Base-by-base conservation (phyloP, 768 basidiomycete species). In the Daedaleopsis nitida region DNA sequence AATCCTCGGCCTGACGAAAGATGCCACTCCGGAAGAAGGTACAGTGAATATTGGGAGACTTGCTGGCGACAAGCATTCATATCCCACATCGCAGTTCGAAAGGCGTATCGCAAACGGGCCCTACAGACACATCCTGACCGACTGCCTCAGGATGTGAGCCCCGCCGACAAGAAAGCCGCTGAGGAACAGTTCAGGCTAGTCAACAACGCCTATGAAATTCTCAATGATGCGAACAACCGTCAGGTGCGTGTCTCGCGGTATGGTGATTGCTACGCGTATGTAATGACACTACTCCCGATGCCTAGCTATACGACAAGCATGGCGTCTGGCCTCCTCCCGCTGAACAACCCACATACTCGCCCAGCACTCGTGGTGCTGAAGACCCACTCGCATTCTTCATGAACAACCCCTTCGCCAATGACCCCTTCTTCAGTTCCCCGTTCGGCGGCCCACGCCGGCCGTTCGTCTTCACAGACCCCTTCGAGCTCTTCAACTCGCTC, bases 41-140 rank as follows among this genome's bases (percentile, higher is more conserved):
- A 66, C 27, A 85, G 79, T 44, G 7, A 4, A 34, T 37, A 44
- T 11, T n/a, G n/a, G n/a, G n/a, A n/a, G n/a, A 49, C n/a, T 45
- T 43, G 13, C 42, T 4, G 5, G 1, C 5, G 0, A 1, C 4
- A 45, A 54, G 7, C 9, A 32, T 11, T 38, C 11, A 5, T 5
- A 1, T 9, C 10, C 17, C 6, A 34, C 11, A 11, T 48, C 5
- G 39, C 63, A 92, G 90, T 92, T 64, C 83, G 88, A 62, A 89
- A 82, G 66, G 91, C 91, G n/a, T 92, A 92, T 79, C 86, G 82
- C 72, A 84, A 79, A 74, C 81, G 76, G 68, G 91, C 91, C 2
- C 69, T 92, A 27, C 77, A 85, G 58, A 92, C 89, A 2, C 91
- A 92, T 70, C 91, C 91, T 6, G 91, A 92, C 68, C 79, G 91